A percentile compares a stretch with the other conserved stretches of the same genome.
These are phyloP conservation scores for Boletus reticuloceps DNA, from an alignment of 768 basidiomycete species.

Conservation along the genomic window DNA sequence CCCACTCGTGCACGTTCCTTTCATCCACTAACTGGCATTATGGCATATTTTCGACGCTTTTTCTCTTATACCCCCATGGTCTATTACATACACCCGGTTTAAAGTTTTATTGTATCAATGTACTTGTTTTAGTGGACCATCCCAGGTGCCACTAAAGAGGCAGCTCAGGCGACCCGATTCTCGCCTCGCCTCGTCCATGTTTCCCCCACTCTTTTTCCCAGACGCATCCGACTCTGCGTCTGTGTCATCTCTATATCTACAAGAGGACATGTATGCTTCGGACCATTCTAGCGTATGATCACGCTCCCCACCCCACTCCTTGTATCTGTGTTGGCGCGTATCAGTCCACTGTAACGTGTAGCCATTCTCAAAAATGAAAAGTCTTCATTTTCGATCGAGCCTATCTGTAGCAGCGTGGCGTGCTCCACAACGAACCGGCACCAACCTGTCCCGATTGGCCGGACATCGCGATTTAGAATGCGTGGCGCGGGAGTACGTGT, in stretches of 20 bases:
- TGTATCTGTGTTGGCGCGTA: no score
- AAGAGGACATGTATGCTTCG: slow-evolving; percentile 2
- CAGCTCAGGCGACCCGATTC: neutral
- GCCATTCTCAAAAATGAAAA: no score
- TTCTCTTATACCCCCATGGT: slow-evolving; percentile 8
- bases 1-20: slow-evolving; percentile 20
- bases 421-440: no score
- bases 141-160: neutral
- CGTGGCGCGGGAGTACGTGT: no score
- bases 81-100: slow-evolving; percentile 7
- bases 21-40: slow-evolving; percentile 13
- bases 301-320: no score
- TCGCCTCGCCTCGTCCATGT: neutral
- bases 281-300: neutral
- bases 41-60: slow-evolving; percentile 10
- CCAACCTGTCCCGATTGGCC: no score
- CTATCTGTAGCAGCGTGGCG: no score
- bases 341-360: no score
- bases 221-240: neutral
- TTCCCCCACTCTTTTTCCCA: neutral
- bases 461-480: no score
- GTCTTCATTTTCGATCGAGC: no score
- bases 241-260: neutral
- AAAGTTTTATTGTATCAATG: neutral
- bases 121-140: slow-evolving; percentile 1